phyloP scores from a whole-genome alignment of 2,329 filamentous ascomycete genomes.

The Didymella pinodella region DNA sequence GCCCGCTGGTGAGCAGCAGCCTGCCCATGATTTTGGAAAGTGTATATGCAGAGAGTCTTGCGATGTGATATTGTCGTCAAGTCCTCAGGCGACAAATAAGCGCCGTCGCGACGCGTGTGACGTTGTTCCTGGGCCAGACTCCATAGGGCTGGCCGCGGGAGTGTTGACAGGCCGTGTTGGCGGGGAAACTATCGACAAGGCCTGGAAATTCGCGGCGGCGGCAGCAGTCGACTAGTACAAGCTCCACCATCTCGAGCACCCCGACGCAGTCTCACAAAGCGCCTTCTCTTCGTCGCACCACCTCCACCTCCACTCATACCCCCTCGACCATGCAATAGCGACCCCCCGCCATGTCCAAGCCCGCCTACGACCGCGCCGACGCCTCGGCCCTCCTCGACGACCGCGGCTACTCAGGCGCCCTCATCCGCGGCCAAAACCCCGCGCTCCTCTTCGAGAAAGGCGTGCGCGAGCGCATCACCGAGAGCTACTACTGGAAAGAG shows the following conservation, averaged over 20 bases:
- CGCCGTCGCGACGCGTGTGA: slow-evolving; percentile 37
- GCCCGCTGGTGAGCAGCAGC: slow-evolving; percentile 71
- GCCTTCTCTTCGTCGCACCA: not conserved
- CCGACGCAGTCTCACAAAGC: not conserved
- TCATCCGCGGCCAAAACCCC: slow-evolving; percentile 90
- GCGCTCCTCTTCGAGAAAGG: slow-evolving; percentile 96
- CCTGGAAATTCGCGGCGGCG: slow-evolving; percentile 23
- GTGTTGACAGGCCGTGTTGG: slow-evolving; percentile 27
- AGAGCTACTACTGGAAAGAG: slow-evolving; percentile 98
- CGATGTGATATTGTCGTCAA: too few relatives aligned
- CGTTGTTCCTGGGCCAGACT: slow-evolving; percentile 31
- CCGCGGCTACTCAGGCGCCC: slow-evolving; percentile 77
- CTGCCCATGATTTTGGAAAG: slow-evolving; percentile 38
- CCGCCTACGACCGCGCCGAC: slow-evolving; percentile 74
- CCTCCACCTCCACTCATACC: not conserved
- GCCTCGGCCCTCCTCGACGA: slow-evolving; percentile 82
- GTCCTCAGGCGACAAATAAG: slow-evolving; percentile 23
- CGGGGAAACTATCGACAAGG: slow-evolving; percentile 41
- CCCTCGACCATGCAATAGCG: slow-evolving; percentile 13
- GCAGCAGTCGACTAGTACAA: not conserved
- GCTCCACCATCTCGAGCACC: not conserved
- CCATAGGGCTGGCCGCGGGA: slow-evolving; percentile 23
- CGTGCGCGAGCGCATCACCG: slow-evolving; percentile 92
- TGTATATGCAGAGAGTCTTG: not conserved
- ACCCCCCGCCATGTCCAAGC: slow-evolving; percentile 43